Evolutionary conservation across 352 stramenopile species (phyloP).

Genomic region (Phytophthora aleatoria): DNA sequence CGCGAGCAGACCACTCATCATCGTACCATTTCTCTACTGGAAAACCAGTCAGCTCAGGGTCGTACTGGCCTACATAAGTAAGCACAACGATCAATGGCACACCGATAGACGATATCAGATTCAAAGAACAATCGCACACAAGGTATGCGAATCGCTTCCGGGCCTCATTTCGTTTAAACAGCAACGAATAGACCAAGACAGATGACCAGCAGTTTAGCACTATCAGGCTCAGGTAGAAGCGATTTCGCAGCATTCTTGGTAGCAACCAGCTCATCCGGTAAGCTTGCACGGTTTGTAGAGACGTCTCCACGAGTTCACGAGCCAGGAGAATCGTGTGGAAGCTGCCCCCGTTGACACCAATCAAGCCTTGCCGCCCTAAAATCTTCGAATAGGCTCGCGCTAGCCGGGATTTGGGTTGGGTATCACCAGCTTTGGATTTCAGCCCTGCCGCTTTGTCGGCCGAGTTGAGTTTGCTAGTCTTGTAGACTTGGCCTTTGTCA

Average conservation of each 20-base stretch:
- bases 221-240: slow-evolving; percentile 33
- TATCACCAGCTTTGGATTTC: neutral
- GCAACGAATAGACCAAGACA: slow-evolving; percentile 26
- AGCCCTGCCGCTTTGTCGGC: slow-evolving; percentile 1
- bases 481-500: neutral
- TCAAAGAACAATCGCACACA: slow-evolving; percentile 23
- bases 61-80: slow-evolving; percentile 25
- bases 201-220: slow-evolving; percentile 36
- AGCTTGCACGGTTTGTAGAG: slow-evolving; percentile 29
- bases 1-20: slow-evolving; percentile 28
- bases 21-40: slow-evolving; percentile 24
- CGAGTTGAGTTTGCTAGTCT: slow-evolving; percentile 1
- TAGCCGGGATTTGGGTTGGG: neutral
- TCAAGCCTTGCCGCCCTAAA: slow-evolving; percentile 15
- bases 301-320: slow-evolving; percentile 30
- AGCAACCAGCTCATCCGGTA: slow-evolving; percentile 38
- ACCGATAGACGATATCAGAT: slow-evolving; percentile 28
- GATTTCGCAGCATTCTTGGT: slow-evolving; percentile 32
- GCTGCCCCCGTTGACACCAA: slow-evolving; percentile 25
- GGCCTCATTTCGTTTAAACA: slow-evolving; percentile 18
- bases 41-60: slow-evolving; percentile 23
- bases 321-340: slow-evolving; percentile 31
- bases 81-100: slow-evolving; percentile 25
- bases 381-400: slow-evolving; percentile 16
- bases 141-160: slow-evolving; percentile 22